Percentiles rank a stretch among this genome's conserved stretches.
Conservation (phyloP, 805 yeast genomes). For the Candida boleticola region DNA sequence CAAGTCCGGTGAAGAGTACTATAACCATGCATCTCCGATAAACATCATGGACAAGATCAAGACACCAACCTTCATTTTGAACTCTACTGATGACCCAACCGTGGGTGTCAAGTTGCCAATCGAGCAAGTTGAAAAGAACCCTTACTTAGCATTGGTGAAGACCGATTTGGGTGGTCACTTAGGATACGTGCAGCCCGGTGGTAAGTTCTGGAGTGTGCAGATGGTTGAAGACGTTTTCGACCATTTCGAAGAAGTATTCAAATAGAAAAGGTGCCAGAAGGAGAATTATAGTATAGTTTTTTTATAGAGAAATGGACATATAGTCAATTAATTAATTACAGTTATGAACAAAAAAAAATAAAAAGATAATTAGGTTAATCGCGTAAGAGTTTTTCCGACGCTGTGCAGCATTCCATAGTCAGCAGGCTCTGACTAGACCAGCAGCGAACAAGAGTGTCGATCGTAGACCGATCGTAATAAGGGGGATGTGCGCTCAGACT, state of each 20-base stretch:
- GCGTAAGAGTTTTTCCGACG: too few relatives aligned
- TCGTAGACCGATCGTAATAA: too few relatives aligned
- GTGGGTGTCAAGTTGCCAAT: slow-evolving; percentile 57
- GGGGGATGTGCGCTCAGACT: too few relatives aligned
- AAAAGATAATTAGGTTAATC: too few relatives aligned
- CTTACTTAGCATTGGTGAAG: slow-evolving; percentile 54
- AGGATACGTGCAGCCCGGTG: slow-evolving; percentile 66
- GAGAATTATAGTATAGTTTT: too few relatives aligned
- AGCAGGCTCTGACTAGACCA: too few relatives aligned
- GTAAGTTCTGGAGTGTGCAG: slow-evolving; percentile 59
- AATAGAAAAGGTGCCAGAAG: slow-evolving; percentile 1
- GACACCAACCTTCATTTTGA: slow-evolving; percentile 64
- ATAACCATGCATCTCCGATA: slow-evolving; percentile 58
- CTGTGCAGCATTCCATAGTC: too few relatives aligned
- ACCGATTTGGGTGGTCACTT: slow-evolving; percentile 79
- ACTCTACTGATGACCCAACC: slow-evolving; percentile 74
- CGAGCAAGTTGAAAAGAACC: slow-evolving; percentile 51
- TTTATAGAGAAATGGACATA: background rate
- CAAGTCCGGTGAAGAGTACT: slow-evolving; percentile 62
- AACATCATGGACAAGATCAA: slow-evolving; percentile 49
- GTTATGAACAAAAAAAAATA: background rate
- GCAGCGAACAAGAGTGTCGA: too few relatives aligned
- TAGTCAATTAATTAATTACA: background rate
- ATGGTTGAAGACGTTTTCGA: slow-evolving; percentile 35
- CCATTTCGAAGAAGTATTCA: slow-evolving; percentile 16